A percentile compares a stretch with the other conserved stretches of the same genome.
phyloP scores from a whole-genome alignment of 129 eudicot species.

The Flaveria brownii region DNA sequence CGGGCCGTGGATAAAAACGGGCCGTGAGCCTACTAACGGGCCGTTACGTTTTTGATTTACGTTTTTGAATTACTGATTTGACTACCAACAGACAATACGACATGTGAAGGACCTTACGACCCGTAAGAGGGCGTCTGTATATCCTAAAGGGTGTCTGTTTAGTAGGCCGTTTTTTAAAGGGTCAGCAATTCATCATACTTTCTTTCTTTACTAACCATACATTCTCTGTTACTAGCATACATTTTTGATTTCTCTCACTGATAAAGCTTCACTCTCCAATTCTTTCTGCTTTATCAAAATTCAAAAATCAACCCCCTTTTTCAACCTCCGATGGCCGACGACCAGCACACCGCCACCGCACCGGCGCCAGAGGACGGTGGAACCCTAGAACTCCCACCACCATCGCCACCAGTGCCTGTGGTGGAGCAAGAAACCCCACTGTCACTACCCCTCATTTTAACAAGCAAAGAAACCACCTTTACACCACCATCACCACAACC shows the following conservation, averaged over 20 bases:
- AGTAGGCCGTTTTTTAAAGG: no score
- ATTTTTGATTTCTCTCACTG: neutral
- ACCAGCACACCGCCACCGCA: neutral
- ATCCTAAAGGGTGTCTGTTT: no score
- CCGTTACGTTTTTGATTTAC: no score
- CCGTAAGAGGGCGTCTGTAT: no score
- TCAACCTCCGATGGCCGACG: neutral
- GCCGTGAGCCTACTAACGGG: no score
- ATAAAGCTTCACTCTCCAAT: neutral
- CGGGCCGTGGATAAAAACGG: no score
- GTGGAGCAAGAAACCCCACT: slow-evolving; percentile 6
- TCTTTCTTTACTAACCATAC: neutral
- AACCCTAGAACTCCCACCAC: neutral
- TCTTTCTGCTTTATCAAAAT: neutral
- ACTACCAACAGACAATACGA: no score
- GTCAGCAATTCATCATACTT: neutral
- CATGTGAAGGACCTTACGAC: no score
- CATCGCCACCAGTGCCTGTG: neutral
- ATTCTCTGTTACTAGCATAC: neutral
- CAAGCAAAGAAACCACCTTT: slow-evolving; percentile 10
- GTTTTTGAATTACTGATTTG: no score
- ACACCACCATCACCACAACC: neutral
- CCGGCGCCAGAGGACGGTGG: neutral
- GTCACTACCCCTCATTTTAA: neutral
- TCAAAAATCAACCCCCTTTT: neutral